Percentiles rank a stretch among this genome's conserved stretches.
phyloP scores from a whole-genome alignment of 345 rosid species.

The Ceriops zippeliana region DNA sequence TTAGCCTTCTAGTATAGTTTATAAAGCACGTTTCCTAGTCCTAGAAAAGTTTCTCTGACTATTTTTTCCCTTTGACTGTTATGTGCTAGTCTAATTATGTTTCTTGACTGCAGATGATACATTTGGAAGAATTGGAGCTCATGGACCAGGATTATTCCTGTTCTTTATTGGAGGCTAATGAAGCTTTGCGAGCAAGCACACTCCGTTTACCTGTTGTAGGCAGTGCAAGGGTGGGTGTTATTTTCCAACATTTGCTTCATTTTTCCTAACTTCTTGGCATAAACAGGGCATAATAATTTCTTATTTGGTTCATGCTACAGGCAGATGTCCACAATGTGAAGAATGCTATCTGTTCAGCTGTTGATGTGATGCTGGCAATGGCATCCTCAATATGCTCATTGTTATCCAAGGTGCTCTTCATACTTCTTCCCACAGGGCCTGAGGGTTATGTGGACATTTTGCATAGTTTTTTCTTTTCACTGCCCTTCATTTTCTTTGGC shows the following conservation, averaged over 20 bases:
- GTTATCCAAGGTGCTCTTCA: constrained; percentile 52
- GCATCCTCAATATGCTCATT: constrained; percentile 66
- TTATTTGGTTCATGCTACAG: constrained; percentile 37
- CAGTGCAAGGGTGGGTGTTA: constrained; percentile 62
- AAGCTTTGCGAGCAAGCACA: constrained; percentile 78
- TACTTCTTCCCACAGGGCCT: neutral
- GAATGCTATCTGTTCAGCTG: constrained; percentile 78
- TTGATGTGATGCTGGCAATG: constrained; percentile 90
- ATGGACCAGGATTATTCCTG: constrained; percentile 55
- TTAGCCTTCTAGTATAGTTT: neutral
- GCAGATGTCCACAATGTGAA: constrained; percentile 67
- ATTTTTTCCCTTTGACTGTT: constrained; percentile 1
- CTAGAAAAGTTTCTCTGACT: neutral
- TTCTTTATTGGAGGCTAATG: constrained; percentile 69
- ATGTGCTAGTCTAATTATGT: constrained; percentile 1
- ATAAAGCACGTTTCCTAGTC: neutral
- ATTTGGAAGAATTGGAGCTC: constrained; percentile 60
- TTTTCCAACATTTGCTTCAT: neutral
- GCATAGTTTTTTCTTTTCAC: no score
- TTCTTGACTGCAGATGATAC: constrained; percentile 46
- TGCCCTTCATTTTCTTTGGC: no score
- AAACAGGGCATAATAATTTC: constrained; percentile 8
- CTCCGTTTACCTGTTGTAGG: constrained; percentile 79
- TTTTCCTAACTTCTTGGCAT: neutral
- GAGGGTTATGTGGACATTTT: no score